phyloP scores from a whole-genome alignment of 2,329 filamentous ascomycete species.

The Cryphonectria radicalis region DNA sequence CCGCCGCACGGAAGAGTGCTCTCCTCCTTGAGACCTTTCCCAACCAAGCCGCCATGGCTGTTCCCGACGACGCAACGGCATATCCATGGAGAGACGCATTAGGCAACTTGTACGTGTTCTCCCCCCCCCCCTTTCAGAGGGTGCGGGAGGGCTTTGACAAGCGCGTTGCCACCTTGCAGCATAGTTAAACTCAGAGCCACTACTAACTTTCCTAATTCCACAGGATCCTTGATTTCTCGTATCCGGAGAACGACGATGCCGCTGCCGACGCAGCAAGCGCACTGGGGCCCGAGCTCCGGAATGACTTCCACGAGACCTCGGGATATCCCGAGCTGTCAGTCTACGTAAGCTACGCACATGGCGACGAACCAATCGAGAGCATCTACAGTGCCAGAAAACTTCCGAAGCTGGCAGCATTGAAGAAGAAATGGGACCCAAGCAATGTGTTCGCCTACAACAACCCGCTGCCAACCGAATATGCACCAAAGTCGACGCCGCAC shows the following conservation, averaged over 20 bases:
- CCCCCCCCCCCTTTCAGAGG: too few relatives aligned
- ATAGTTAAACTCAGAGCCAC: too few relatives aligned
- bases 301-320: neutral
- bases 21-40: slow-evolving; percentile 49
- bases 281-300: slow-evolving; percentile 9
- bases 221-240: neutral
- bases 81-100: slow-evolving; percentile 7
- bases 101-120: neutral
- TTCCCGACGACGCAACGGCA: neutral
- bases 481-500: neutral
- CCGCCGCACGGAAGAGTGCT: slow-evolving; percentile 30
- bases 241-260: neutral
- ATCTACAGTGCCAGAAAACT: slow-evolving; percentile 3
- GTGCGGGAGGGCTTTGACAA: neutral
- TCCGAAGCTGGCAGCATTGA: neutral
- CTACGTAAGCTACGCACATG: slow-evolving; percentile 7
- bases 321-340: slow-evolving; percentile 1
- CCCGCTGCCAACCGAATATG: neutral
- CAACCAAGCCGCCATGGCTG: slow-evolving; percentile 31
- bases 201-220: neutral
- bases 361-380: slow-evolving; percentile 3
- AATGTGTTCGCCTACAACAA: slow-evolving; percentile 10
- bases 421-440: slow-evolving; percentile 4
- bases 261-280: neutral
- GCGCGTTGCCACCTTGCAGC: neutral